Evolutionary conservation across 2,329 filamentous ascomycete species (phyloP), one percentile per base, ranked within the genome.

Genomic region (Sclerotinia nivalis): DNA sequence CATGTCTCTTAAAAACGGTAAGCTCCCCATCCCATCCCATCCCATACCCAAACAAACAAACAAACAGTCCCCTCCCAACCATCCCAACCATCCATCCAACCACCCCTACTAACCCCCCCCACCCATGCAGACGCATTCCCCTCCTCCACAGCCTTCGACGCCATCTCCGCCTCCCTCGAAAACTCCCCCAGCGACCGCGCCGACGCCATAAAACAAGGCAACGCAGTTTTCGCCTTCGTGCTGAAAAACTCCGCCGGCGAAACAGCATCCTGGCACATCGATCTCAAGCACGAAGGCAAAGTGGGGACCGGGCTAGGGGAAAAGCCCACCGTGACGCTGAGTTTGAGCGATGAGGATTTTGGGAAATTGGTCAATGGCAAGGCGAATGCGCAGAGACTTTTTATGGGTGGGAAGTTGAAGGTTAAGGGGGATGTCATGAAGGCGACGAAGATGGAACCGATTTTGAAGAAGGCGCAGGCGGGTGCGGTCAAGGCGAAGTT

Each of bases 391-490:
- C 96, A 99, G 86, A 89, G 90, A 76, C 84, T 99, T 50, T 79
- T 98, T 84, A 98, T 99, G 95, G 88, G 88, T n/a, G 96, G 96
- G 77, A 97, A 97, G 87, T 86, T 99, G 79, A 99, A 98, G 91
- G 88, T 98, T 80, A 96, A 93, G 88, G 96, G 96, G 73, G 93
- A 98, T 81, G 89, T 98, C 72, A 98, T 98, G 95, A 97, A 97
- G 88, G 92, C 96, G 50, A 97, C 94, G 71, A 97, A 96, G 89
- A 88, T 97, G 82, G 93, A 97, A 37, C 62, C 68, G 22, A 70
- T 70, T 28, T 49, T 70, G 52, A 66, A 70, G 54, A 67, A 60
- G 31, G 68, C 68, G 15, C 62, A 60, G 22, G 50, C 20, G 7
- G 62, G 34, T 1, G 40, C 6, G 2, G 66, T 67, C 0, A 70